Evolutionary conservation across 139 green algal species (phyloP), one percentile per base, ranked within the genome.

Genomic region (Chlorella sp.): DNA sequence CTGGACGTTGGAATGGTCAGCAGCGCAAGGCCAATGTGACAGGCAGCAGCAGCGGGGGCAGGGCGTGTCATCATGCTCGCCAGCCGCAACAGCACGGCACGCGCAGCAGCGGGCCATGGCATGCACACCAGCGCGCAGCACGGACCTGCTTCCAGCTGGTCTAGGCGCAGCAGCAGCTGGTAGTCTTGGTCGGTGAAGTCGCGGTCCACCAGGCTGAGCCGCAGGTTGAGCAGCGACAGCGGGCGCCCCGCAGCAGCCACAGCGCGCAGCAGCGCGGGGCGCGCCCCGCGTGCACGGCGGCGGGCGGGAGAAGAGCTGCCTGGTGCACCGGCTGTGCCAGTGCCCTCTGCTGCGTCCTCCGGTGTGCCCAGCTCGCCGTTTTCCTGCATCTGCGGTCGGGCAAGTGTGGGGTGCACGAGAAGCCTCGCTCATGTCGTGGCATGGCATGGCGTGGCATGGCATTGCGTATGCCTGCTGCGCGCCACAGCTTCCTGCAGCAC

Each of bases 131-230:
- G 34, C 34, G 17, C n/a, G 34, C 14, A 44, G 14, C 41, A 36
- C 78, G 17, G 44, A 64, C 79, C 64, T 46, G 79, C 79, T 44
- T 84, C 79, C 64, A 84, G 43, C 62, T 84, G 64, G 24, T 84
- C 79, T 64, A 84, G 32, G 2, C 64, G 32, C 19, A 84, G 41
- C 64, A 84, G 79, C 64, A 84, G 44, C 28, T 76, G 64, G 44
- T 76, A 84, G 34, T 84, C 79, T 20, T 36, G 65, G 30, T 76
- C 64, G 3, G 79, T 84, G 24, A 84, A 84, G 44, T 84, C 79
- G 0, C 79, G 41, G 32, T 84, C 79, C 62, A 84, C 51, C 32
- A 84, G 79, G 43, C 43, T 67, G 20, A 84, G 44, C 62, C 79
- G 79, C 41, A 84, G 64, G 64, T 76, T 72, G 34, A 84, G 44